These are phyloP conservation scores for Ormosia emarginata DNA, from an alignment of 306 rosid species.

Conservation along the genomic window DNA sequence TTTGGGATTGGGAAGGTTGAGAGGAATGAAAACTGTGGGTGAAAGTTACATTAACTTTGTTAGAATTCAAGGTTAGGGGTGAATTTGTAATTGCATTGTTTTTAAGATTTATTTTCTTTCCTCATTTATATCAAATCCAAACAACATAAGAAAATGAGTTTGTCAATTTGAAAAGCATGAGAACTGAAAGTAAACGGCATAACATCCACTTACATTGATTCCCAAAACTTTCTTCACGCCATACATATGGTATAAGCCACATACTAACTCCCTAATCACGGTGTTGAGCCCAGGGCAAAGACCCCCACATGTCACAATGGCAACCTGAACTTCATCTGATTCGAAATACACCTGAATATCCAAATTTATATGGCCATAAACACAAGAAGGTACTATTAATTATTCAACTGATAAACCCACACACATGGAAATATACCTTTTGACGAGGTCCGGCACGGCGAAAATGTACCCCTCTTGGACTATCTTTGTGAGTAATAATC, in stretches of 20 bases:
- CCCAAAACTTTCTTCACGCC: constrained; percentile 82
- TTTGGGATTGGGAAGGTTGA: not conserved
- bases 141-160: not conserved
- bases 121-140: not conserved
- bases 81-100: not conserved
- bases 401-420: not conserved
- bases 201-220: constrained; percentile 55
- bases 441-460: constrained; percentile 99
- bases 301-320: constrained; percentile 96
- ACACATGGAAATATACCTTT: constrained; percentile 36
- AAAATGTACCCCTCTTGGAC: constrained; percentile 92
- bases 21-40: not conserved
- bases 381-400: not conserved
- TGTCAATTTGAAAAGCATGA: not conserved
- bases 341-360: constrained; percentile 68
- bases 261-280: constrained; percentile 87
- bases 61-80: constrained; percentile 25
- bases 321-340: constrained; percentile 84
- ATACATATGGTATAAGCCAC: constrained; percentile 81
- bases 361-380: constrained; percentile 1
- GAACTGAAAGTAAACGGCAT: not conserved
- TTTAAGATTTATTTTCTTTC: not conserved
- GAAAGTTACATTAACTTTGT: not conserved
- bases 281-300: constrained; percentile 99
- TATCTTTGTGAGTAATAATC: constrained; percentile 73